Percentiles rank a stretch among this genome's conserved stretches.
Conservation (phyloP, 257 asterid genomes). For the Perilla frutescens region DNA sequence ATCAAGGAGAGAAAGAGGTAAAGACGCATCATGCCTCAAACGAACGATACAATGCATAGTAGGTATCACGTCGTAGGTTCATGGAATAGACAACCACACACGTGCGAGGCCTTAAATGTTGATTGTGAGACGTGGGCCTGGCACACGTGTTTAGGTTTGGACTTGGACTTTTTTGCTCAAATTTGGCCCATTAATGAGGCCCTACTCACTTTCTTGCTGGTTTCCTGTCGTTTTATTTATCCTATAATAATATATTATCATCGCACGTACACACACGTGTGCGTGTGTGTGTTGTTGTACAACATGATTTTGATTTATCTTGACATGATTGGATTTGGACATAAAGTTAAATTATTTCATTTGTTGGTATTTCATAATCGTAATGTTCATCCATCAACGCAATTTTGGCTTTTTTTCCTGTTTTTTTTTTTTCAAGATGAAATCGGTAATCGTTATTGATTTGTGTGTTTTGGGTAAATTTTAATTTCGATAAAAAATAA, state of each 20-base stretch:
- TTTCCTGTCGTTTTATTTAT: slow-evolving; percentile 1
- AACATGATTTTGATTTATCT: background rate
- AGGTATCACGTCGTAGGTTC: background rate
- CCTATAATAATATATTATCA: background rate
- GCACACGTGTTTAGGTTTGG: slow-evolving; percentile 54
- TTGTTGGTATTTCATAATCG: background rate
- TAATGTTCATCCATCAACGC: too few relatives aligned
- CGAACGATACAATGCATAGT: too few relatives aligned
- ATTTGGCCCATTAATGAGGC: slow-evolving; percentile 41
- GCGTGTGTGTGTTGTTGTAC: background rate
- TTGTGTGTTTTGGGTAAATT: too few relatives aligned
- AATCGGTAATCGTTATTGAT: too few relatives aligned
- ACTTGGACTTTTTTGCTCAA: slow-evolving; percentile 32
- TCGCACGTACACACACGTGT: background rate
- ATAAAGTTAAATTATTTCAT: background rate
- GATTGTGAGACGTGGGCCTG: slow-evolving; percentile 49
- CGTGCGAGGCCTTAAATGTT: slow-evolving; percentile 46
- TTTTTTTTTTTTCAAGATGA: too few relatives aligned
- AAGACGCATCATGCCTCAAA: too few relatives aligned
- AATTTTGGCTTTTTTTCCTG: too few relatives aligned
- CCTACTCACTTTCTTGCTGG: slow-evolving; percentile 28
- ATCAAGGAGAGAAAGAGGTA: too few relatives aligned
- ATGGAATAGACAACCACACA: slow-evolving; percentile 29
- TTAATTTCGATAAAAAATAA: too few relatives aligned
- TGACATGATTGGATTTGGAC: slow-evolving; percentile 1